Base-by-base conservation (phyloP, 2,329 filamentous ascomycete species). In the Nigrospora sphaerica region DNA sequence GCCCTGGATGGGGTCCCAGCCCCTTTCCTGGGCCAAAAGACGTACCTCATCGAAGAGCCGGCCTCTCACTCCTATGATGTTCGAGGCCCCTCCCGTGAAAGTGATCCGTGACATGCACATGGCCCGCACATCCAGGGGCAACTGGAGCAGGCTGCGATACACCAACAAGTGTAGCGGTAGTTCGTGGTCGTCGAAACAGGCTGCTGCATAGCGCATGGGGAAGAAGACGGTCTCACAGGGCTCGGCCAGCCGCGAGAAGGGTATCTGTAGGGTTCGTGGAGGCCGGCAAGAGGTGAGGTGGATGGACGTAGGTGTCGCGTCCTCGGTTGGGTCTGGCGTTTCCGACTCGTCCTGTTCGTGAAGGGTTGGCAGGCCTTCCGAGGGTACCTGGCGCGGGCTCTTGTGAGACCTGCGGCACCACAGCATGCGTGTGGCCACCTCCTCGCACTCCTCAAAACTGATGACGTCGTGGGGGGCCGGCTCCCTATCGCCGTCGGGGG, bases 21-120 rank as follows among this genome's bases (percentile, higher is more conserved):
- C 87, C 51, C 82, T 73, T 39, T 75, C 70, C 14, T 81, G 71
- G 6, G 93, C 74, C 1, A 95, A 69, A 1, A 69, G 66, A 4
- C 77, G 75, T 1, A 97, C 67, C 56, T 97, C 91, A 47, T 85
- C 78, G 32, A 95, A 67, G 34, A 95, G 75, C 23, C 92, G 81
- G 19, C 77, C 74, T 53, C 88, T 89, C 23, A 98, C 69, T 1
- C 93, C 93, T 1, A 91, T 77, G 10, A 96, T 81, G 23, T 78
- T 78, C 6, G 89, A 82, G 41, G 86, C 86, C 2, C 89, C 89
- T 32, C 93, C 93, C 0, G 85, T 85, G 58, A 98, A 86, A 14
- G 95, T 73, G 39, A 97, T 86, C 35, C 92, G 86, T 1, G 90
- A 83, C 82, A 96, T 93, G 64, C 92, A 96, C 5, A 85, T 68